A percentile compares a stretch with the other conserved stretches of the same genome.
phyloP scores from a whole-genome alignment of 495 filamentous ascomycete species.

The Glarea lozoyensis region DNA sequence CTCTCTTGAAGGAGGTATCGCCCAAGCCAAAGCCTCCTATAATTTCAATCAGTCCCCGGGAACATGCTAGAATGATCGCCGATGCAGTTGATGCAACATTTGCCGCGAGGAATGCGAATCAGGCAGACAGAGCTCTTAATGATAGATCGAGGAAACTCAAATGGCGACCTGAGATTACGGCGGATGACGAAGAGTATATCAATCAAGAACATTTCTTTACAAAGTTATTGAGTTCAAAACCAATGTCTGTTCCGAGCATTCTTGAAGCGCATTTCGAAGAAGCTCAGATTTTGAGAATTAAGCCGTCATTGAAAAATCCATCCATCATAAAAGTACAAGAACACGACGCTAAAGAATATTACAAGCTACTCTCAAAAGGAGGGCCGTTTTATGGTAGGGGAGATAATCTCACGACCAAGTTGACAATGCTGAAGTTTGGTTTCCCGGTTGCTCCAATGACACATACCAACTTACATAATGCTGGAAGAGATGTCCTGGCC shows the following conservation, averaged over 20 bases:
- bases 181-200: background rate
- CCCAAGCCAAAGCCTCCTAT: background rate
- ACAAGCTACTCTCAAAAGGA: background rate
- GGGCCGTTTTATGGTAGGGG: conserved; percentile 1
- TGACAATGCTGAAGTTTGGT: conserved; percentile 21
- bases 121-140: background rate
- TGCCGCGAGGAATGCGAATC: background rate
- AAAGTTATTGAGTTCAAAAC: background rate
- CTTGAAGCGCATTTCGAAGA: conserved; percentile 16
- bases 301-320: conserved; percentile 4
- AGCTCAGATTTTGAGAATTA: conserved; percentile 6
- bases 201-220: background rate
- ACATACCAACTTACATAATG: conserved; percentile 10
- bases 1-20: background rate
- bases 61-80: background rate
- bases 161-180: background rate
- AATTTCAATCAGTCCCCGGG: background rate
- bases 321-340: conserved; percentile 10
- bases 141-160: background rate
- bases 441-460: conserved; percentile 16
- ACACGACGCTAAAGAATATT: conserved; percentile 8
- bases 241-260: background rate
- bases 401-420: conserved; percentile 16
- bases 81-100: background rate
- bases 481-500: background rate